Percentiles rank a stretch among this genome's conserved stretches.
Conservation (phyloP, 352 stramenopile genomes). For the Phytophthora idaei region DNA sequence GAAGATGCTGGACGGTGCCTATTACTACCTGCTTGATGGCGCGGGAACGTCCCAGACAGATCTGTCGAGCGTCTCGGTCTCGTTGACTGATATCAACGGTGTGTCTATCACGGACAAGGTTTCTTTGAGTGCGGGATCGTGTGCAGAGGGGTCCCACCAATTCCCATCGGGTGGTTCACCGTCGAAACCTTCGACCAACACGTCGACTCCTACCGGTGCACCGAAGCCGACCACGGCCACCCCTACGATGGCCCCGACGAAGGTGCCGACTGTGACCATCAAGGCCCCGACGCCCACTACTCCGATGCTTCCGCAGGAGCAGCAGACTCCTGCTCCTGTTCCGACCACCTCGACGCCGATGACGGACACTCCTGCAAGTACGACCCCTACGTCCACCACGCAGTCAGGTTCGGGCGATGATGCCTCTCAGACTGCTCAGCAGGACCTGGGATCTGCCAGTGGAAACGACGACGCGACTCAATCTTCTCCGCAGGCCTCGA, state of each 20-base stretch:
- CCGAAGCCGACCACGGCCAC: slow-evolving; percentile 9
- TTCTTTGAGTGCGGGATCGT: slow-evolving; percentile 49
- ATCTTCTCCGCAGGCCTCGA: not conserved
- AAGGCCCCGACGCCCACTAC: slow-evolving; percentile 23
- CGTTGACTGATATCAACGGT: slow-evolving; percentile 60
- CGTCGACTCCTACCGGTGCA: slow-evolving; percentile 11
- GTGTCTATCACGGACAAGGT: slow-evolving; percentile 65
- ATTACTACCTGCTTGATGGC: slow-evolving; percentile 66
- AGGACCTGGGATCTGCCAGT: slow-evolving; percentile 1
- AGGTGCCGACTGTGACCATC: slow-evolving; percentile 14
- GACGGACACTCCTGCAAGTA: slow-evolving; percentile 12
- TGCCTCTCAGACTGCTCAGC: slow-evolving; percentile 9
- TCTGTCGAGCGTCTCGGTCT: slow-evolving; percentile 41
- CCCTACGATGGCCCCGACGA: slow-evolving; percentile 8
- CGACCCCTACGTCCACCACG: slow-evolving; percentile 28
- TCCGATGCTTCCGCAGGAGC: slow-evolving; percentile 17
- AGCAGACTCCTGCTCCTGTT: slow-evolving; percentile 18
- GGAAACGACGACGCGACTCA: not conserved
- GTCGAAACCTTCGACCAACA: slow-evolving; percentile 11
- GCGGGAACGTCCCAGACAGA: slow-evolving; percentile 38
- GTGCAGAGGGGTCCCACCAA: slow-evolving; percentile 52
- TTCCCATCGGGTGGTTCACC: slow-evolving; percentile 34
- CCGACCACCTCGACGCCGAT: slow-evolving; percentile 16
- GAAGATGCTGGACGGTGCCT: slow-evolving; percentile 44
- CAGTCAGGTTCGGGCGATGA: slow-evolving; percentile 10